These are phyloP conservation scores for Parathielavia hyrcaniae DNA, from an alignment of 495 filamentous ascomycete genomes.

Conservation along the genomic window DNA sequence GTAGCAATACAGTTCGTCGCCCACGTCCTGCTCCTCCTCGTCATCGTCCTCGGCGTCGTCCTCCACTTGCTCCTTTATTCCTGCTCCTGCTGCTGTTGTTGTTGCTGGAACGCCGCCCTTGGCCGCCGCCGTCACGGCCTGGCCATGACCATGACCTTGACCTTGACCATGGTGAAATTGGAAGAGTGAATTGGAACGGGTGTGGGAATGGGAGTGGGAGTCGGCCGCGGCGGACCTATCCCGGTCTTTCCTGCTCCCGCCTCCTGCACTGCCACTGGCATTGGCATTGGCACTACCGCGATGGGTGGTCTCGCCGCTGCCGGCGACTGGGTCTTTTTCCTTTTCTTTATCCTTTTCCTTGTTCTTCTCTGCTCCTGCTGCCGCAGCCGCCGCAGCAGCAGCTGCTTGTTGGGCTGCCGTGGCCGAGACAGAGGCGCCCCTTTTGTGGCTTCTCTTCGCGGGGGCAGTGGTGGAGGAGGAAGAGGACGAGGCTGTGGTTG, in stretches of 20 bases:
- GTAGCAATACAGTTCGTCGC: slow-evolving; percentile 61
- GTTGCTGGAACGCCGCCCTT: not conserved
- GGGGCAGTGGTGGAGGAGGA: slow-evolving; percentile 5
- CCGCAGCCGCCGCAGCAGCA: not conserved
- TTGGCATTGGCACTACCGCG: not conserved
- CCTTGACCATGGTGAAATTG: too few species aligned
- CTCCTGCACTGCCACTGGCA: not conserved
- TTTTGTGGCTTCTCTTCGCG: slow-evolving; percentile 66
- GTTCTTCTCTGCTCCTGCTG: not conserved
- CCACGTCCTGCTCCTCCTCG: slow-evolving; percentile 47
- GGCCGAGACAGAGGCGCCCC: slow-evolving; percentile 46
- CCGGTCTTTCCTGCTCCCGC: slow-evolving; percentile 3
- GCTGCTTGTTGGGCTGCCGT: slow-evolving; percentile 19
- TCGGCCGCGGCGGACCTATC: not conserved
- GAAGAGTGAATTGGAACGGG: too few species aligned
- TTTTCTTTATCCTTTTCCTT: slow-evolving; percentile 16
- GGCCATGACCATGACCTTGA: too few species aligned
- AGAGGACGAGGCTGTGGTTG: not conserved
- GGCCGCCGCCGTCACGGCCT: too few species aligned
- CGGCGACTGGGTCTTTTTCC: not conserved
- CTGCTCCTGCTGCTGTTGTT: not conserved
- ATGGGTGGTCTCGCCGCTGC: not conserved
- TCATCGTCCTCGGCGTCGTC: slow-evolving; percentile 69
- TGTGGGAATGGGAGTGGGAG: too few species aligned
- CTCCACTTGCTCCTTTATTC: slow-evolving; percentile 43